A percentile compares a stretch with the other conserved stretches of the same genome.
These are phyloP conservation scores for Lotus japonicus DNA, from an alignment of 306 rosid species.

Conservation along the genomic window DNA sequence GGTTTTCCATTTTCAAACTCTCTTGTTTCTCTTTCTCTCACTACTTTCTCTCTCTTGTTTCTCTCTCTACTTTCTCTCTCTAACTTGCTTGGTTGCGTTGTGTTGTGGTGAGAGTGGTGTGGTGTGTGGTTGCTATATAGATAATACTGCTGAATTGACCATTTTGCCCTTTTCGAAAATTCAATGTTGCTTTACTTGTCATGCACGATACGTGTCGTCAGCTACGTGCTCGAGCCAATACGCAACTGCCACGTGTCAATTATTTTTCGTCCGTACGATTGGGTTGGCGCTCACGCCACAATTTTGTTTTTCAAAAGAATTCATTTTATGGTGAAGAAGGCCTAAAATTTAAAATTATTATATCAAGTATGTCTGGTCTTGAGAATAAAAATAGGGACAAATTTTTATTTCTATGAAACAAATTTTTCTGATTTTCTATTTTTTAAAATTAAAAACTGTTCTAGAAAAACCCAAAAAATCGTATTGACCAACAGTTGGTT, in stretches of 20 bases:
- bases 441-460: too few species aligned
- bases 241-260: background rate
- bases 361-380: too few species aligned
- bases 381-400: too few species aligned
- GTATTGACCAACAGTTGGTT: too few species aligned
- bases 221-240: slow-evolving; percentile 27
- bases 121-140: background rate
- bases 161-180: background rate
- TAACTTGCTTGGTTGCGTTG: background rate
- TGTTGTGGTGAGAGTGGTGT: background rate
- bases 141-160: background rate
- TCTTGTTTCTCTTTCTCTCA: background rate
- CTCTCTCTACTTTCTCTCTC: background rate
- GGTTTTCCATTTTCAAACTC: slow-evolving; percentile 32
- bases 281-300: too few species aligned
- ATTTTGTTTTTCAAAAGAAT: too few species aligned
- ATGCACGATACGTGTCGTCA: slow-evolving; percentile 13
- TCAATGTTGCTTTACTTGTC: background rate
- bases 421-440: too few species aligned
- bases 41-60: background rate
- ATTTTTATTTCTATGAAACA: too few species aligned
- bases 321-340: too few species aligned
- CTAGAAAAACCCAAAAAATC: too few species aligned
- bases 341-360: too few species aligned
- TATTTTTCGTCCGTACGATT: background rate